A percentile compares a stretch with the other conserved stretches of the same genome.
phyloP scores from a whole-genome alignment of 495 filamentous ascomycete species.

The Aspergillus leporis region DNA sequence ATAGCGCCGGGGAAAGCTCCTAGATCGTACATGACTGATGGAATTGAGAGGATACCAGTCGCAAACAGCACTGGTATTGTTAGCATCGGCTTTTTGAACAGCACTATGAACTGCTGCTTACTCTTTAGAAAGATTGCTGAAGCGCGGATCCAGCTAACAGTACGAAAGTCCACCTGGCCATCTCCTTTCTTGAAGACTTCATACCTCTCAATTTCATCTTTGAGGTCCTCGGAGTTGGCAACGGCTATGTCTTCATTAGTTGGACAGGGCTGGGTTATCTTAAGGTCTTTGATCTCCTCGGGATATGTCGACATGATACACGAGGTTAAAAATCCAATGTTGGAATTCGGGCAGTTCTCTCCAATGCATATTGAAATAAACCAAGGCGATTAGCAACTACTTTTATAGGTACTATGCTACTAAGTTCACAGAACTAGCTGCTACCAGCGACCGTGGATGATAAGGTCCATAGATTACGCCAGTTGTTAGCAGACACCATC shows the following conservation, averaged over 20 bases:
- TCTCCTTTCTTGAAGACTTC: conserved; percentile 55
- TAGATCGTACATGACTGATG: conserved; percentile 58
- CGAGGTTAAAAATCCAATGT: not conserved
- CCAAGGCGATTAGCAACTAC: not conserved
- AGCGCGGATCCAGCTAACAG: conserved; percentile 56
- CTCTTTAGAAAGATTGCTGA: conserved; percentile 59
- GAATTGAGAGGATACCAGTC: conserved; percentile 62
- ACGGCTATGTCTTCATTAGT: conserved; percentile 12
- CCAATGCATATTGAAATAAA: not conserved
- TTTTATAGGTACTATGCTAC: not conserved
- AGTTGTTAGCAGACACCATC: not conserved
- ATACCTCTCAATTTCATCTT: conserved; percentile 27
- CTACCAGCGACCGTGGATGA: not conserved
- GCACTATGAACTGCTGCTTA: conserved; percentile 6
- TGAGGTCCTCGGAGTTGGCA: conserved; percentile 22
- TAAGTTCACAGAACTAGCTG: not conserved
- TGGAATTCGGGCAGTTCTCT: not conserved
- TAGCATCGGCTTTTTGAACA: not conserved
- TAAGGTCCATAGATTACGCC: not conserved
- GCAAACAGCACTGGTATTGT: conserved; percentile 45
- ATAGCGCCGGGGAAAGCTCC: conserved; percentile 61
- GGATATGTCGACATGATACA: not conserved
- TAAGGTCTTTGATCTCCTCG: conserved; percentile 16
- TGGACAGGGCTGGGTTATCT: conserved; percentile 5
- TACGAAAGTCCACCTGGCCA: conserved; percentile 55